Evolutionary conservation across 2,329 filamentous ascomycete species (phyloP).

Genomic region (Rasamsonia emersonii): DNA sequence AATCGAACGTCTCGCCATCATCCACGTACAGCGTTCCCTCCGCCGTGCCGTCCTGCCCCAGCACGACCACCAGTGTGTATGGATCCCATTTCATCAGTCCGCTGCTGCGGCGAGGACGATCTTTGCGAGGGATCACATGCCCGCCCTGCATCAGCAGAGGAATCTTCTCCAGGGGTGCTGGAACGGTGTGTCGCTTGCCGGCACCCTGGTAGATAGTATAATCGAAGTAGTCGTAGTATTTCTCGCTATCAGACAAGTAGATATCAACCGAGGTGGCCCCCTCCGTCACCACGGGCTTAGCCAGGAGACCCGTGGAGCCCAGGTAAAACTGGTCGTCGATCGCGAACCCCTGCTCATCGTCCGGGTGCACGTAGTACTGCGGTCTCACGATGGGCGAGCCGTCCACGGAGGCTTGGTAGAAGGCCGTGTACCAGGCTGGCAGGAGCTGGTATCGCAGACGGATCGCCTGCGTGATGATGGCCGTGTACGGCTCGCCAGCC

Average conservation of each 20-base stretch:
- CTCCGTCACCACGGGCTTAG: slow-evolving; percentile 78
- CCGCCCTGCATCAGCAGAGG: slow-evolving; percentile 89
- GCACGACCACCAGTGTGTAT: slow-evolving; percentile 77
- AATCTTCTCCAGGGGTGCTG: slow-evolving; percentile 75
- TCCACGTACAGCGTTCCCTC: slow-evolving; percentile 82
- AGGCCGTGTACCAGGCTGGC: slow-evolving; percentile 94
- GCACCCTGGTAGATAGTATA: slow-evolving; percentile 67
- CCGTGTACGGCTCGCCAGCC: slow-evolving; percentile 70
- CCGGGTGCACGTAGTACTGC: slow-evolving; percentile 86
- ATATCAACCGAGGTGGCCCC: slow-evolving; percentile 65
- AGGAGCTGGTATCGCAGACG: slow-evolving; percentile 82
- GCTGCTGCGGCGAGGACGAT: slow-evolving; percentile 74
- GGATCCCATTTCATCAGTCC: slow-evolving; percentile 90
- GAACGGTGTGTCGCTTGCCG: slow-evolving; percentile 60
- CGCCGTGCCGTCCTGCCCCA: slow-evolving; percentile 61
- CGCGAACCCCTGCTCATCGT: slow-evolving; percentile 75
- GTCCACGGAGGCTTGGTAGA: slow-evolving; percentile 75
- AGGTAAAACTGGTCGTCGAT: slow-evolving; percentile 93
- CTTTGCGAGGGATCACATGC: slow-evolving; percentile 83
- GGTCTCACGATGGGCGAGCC: slow-evolving; percentile 84
- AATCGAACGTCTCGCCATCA: slow-evolving; percentile 88
- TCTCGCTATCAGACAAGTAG: slow-evolving; percentile 79
- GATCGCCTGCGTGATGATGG: slow-evolving; percentile 79
- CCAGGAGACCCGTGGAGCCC: slow-evolving; percentile 79
- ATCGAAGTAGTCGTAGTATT: slow-evolving; percentile 94